Percentiles rank a stretch among this genome's conserved stretches.
These are phyloP conservation scores for Colletotrichum tropicale DNA, from an alignment of 2,329 filamentous ascomycete species.

Conservation along the genomic window DNA sequence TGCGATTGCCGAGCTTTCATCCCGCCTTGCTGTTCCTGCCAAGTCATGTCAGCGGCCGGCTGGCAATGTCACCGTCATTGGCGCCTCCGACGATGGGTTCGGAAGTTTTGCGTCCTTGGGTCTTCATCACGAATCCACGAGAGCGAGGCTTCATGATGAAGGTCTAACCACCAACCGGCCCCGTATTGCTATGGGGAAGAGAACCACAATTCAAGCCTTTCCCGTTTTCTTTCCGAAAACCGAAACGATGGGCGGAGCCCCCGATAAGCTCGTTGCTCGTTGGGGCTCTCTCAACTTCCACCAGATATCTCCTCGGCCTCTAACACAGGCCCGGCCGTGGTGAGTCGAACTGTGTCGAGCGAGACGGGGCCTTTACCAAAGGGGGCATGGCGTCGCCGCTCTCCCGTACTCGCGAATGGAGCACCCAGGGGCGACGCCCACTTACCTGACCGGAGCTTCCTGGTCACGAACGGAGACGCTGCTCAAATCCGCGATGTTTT, in stretches of 20 bases:
- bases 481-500: background rate
- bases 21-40: conserved; percentile 3
- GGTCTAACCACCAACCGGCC: background rate
- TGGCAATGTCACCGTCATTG: background rate
- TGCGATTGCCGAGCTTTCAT: conserved; percentile 15
- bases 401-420: background rate
- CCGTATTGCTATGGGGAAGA: background rate
- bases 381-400: background rate
- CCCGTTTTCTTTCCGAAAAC: background rate
- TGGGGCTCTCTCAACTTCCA: background rate
- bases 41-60: conserved; percentile 6
- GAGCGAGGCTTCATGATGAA: background rate
- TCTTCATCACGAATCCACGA: background rate
- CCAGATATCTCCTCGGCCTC: background rate
- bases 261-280: background rate
- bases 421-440: background rate
- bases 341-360: background rate
- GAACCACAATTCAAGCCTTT: background rate
- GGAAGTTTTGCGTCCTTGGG: background rate
- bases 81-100: background rate
- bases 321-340: background rate
- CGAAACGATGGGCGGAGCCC: background rate
- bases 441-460: background rate
- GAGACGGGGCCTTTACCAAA: background rate
- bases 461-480: background rate